Evolutionary conservation across 768 basidiomycete species (phyloP), one percentile per base, ranked within the genome.

Genomic region (Dacryopinax primogenitus): DNA sequence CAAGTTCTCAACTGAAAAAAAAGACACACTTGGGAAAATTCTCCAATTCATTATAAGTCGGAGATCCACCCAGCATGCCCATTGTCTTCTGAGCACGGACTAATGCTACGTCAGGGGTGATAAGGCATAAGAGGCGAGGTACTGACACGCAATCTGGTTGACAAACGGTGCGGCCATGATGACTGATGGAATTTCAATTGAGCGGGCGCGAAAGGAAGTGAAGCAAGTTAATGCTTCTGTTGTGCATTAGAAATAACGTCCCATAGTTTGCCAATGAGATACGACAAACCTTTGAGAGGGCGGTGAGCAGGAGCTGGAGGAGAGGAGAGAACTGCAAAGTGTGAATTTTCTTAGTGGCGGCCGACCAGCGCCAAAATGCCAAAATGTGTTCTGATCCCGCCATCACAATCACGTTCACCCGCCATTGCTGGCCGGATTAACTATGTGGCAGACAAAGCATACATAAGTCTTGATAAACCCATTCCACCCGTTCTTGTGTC

Each of bases 11-110:
- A 32, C 13, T 44, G 33, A 3, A 34, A 36, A 30, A 23, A 32
- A 26, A 34, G 36, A 62, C 4, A 1, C 51, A 78, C 77, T 71
- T 68, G 33, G 72, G 70, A 45, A 77, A 90, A 44, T 82, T 83
- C 67, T 83, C 76, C 26, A 90, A 76, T 18, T 84, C 76, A 23
- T 77, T 71, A 74, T 92, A 97, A 71, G 83, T 80, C 61, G 95
- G 92, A 11, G 86, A 81, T 62, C 89, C 91, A 67, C 85, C 82
- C 72, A 93, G 84, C 71, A 97, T 84, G 69, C 90, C 91, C 64
- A 95, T 79, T 67, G 83, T 81, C 84, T 96, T 98, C 83, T 96
- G 94, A 45, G 94, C 90, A 75, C 95, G 91, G 80, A 85, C 92
- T 94, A 71, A 12, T 67, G 63, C 34, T 33, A 33, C 18, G 39